Evolutionary conservation across 441 rosid species (phyloP).

Genomic region (Brassica hybrid): DNA sequence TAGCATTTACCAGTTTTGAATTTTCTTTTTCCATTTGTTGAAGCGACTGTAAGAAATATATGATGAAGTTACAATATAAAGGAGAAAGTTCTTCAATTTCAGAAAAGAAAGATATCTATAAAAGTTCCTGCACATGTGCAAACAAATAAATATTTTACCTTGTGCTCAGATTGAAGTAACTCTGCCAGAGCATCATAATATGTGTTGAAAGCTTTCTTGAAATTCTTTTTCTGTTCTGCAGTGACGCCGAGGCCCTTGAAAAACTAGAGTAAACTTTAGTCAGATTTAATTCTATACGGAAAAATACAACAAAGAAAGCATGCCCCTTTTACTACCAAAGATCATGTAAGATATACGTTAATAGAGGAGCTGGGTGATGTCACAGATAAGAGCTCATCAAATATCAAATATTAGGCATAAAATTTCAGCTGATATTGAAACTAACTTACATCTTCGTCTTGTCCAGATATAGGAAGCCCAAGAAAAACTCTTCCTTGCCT

Average conservation of each 20-base stretch:
- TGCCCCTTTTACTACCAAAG: constrained; percentile 7
- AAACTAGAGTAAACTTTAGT: constrained; percentile 65
- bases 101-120: constrained; percentile 15
- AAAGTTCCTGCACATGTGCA: constrained; percentile 4
- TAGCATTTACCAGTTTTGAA: constrained; percentile 89
- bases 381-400: constrained; percentile 21
- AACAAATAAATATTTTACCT: constrained; percentile 42
- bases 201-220: constrained; percentile 77
- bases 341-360: constrained; percentile 5
- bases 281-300: constrained; percentile 23
- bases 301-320: constrained; percentile 8
- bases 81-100: constrained; percentile 5
- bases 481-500: constrained; percentile 94
- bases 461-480: constrained; percentile 91
- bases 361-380: constrained; percentile 6
- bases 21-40: constrained; percentile 98
- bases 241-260: constrained; percentile 81
- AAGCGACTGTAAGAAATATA: constrained; percentile 63
- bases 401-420: constrained; percentile 20
- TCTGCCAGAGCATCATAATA: constrained; percentile 84
- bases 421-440: constrained; percentile 21
- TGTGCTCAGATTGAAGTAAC: constrained; percentile 61
- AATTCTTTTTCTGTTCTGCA: constrained; percentile 82
- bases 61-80: constrained; percentile 13
- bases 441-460: constrained; percentile 23